phyloP scores from a whole-genome alignment of 345 rosid genomes.

The Hibiscus mutabilis region DNA sequence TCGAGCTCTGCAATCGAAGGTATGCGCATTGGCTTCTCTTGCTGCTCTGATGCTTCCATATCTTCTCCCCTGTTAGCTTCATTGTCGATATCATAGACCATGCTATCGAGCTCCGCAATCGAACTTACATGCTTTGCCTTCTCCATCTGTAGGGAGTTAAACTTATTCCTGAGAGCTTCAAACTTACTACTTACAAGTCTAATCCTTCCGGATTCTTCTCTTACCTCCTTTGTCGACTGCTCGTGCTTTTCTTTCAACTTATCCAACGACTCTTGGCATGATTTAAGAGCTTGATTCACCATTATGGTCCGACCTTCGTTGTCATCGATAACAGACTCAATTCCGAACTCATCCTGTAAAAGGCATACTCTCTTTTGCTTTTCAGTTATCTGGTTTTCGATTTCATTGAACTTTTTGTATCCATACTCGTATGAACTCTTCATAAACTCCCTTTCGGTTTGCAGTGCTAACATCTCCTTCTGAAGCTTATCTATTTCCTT shows the following conservation, averaged over 20 bases:
- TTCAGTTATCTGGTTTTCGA: conserved; percentile 49
- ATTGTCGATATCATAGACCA: not conserved
- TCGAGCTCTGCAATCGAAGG: conserved; percentile 13
- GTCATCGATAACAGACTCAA: conserved; percentile 50
- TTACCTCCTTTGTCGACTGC: conserved; percentile 43
- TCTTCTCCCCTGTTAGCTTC: not conserved
- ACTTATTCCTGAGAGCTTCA: conserved; percentile 28
- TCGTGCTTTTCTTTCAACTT: conserved; percentile 55
- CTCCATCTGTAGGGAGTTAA: conserved; percentile 11
- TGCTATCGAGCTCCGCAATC: conserved; percentile 13
- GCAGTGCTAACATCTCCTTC: conserved; percentile 62
- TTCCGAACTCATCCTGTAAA: conserved; percentile 77
- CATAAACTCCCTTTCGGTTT: conserved; percentile 75
- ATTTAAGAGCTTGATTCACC: conserved; percentile 61
- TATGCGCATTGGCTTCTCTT: conserved; percentile 13
- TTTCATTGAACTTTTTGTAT: conserved; percentile 41
- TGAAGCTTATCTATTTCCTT: conserved; percentile 64
- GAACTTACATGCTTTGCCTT: conserved; percentile 13
- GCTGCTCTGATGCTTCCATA: conserved; percentile 6
- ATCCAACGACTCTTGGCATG: conserved; percentile 54
- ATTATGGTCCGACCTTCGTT: conserved; percentile 70
- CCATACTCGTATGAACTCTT: conserved; percentile 49
- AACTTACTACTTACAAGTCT: conserved; percentile 36
- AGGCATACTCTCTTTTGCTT: conserved; percentile 47
- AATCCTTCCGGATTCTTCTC: conserved; percentile 42